Conservation (phyloP, 352 stramenopile genomes). For the Globisporangium splendens region DNA sequence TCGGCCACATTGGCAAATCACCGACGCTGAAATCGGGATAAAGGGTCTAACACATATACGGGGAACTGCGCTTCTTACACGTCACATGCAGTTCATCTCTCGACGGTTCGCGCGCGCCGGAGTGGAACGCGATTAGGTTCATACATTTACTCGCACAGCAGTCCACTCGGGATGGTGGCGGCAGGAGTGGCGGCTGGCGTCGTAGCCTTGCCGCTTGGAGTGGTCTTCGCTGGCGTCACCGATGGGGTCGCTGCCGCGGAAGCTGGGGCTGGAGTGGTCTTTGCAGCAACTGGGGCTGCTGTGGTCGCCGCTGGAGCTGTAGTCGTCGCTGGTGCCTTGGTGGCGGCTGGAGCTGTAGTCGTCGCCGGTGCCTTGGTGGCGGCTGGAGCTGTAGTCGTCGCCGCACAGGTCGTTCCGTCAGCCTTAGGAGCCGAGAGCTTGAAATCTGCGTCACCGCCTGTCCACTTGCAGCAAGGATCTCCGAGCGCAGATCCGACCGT, state of each 20-base stretch:
- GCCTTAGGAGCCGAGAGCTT: conserved; percentile 30
- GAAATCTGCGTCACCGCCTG: conserved; percentile 28
- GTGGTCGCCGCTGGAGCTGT: conserved; percentile 10
- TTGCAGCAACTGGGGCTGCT: conserved; percentile 17
- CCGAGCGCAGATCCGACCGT: conserved; percentile 42
- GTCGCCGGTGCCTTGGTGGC: conserved; percentile 15
- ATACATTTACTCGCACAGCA: conserved; percentile 16
- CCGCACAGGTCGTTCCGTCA: conserved; percentile 29
- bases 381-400: conserved; percentile 15
- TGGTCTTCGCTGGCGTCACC: conserved; percentile 12
- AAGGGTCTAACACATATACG: not conserved
- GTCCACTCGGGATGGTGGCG: conserved; percentile 10
- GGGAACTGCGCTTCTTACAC: not conserved
- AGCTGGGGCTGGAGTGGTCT: conserved; percentile 14
- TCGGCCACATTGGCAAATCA: too few relatives aligned
- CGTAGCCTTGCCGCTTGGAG: not conserved
- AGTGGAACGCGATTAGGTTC: not conserved
- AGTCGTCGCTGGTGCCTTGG: conserved; percentile 9
- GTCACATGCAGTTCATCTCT: not conserved
- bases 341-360: conserved; percentile 15
- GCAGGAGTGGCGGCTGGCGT: not conserved
- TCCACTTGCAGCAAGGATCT: conserved; percentile 60
- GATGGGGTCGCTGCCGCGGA: conserved; percentile 8
- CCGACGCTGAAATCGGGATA: too few relatives aligned
- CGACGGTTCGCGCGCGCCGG: not conserved